These are phyloP conservation scores for Geotrichum macrosporum DNA, from an alignment of 1,139 yeast genomes.

Conservation along the genomic window DNA sequence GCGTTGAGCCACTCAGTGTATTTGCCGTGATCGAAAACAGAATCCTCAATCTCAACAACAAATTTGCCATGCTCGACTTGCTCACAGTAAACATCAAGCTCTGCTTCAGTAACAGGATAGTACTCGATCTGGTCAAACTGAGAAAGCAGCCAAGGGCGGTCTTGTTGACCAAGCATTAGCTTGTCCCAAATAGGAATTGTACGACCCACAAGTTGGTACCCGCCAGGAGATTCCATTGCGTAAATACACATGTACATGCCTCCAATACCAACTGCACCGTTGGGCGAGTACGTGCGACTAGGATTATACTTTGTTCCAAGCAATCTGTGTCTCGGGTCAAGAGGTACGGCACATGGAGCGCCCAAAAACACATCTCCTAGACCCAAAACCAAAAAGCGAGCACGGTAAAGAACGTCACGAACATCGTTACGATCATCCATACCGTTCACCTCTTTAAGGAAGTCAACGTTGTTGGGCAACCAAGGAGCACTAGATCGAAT, in stretches of 20 bases:
- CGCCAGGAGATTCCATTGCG: slow-evolving; percentile 98
- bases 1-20: slow-evolving; percentile 75
- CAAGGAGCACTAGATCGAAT: slow-evolving; percentile 92
- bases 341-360: slow-evolving; percentile 97
- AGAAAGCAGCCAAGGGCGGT: slow-evolving; percentile 80
- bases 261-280: slow-evolving; percentile 96
- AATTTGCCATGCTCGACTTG: slow-evolving; percentile 79
- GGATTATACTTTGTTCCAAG: slow-evolving; percentile 95
- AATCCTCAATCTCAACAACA: slow-evolving; percentile 66
- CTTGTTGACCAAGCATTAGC: slow-evolving; percentile 67
- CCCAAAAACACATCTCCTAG: slow-evolving; percentile 96
- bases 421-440: slow-evolving; percentile 65
- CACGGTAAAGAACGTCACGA: slow-evolving; percentile 77
- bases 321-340: slow-evolving; percentile 91
- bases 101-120: slow-evolving; percentile 83
- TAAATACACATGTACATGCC: slow-evolving; percentile 98
- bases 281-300: slow-evolving; percentile 90
- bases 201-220: slow-evolving; percentile 93
- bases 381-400: slow-evolving; percentile 87
- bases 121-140: slow-evolving; percentile 95
- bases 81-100: slow-evolving; percentile 65
- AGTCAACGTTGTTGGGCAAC: slow-evolving; percentile 96
- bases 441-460: slow-evolving; percentile 82
- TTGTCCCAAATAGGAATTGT: slow-evolving; percentile 98
- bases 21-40: slow-evolving; percentile 75